Evolutionary conservation across 805 yeast genomes (phyloP).

Genomic region (Jamesozyma lodderae): DNA sequence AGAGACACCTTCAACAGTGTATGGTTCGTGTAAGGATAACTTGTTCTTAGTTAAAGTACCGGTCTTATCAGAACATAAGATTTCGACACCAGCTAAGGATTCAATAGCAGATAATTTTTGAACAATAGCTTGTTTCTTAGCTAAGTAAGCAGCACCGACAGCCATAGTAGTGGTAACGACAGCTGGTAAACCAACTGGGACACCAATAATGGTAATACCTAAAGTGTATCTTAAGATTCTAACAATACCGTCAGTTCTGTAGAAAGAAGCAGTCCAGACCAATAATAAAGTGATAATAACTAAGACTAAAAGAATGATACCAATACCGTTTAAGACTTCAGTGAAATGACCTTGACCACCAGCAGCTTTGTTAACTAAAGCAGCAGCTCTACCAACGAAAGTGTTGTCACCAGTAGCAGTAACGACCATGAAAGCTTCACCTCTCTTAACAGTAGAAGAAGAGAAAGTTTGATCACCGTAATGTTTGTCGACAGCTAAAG

Average conservation of each 20-base stretch:
- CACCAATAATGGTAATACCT: conserved; percentile 95
- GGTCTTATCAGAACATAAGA: conserved; percentile 95
- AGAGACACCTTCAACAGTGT: conserved; percentile 95
- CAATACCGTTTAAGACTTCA: conserved; percentile 95
- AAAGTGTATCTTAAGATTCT: conserved; percentile 83
- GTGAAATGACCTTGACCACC: conserved; percentile 94
- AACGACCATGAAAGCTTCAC: conserved; percentile 90
- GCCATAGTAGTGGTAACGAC: conserved; percentile 99
- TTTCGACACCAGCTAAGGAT: conserved; percentile 95
- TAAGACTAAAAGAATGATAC: conserved; percentile 81
- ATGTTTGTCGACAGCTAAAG: conserved; percentile 88
- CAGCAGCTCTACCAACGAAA: conserved; percentile 95
- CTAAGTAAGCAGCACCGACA: conserved; percentile 98
- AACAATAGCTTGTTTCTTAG: conserved; percentile 94
- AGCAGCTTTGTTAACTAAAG: conserved; percentile 88
- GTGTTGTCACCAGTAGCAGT: conserved; percentile 94
- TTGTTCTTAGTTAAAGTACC: conserved; percentile 98
- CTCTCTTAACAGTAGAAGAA: conserved; percentile 90
- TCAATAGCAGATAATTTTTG: conserved; percentile 95
- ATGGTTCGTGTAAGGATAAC: conserved; percentile 91
- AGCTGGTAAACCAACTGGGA: conserved; percentile 97
- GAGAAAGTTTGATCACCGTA: conserved; percentile 82
- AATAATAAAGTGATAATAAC: conserved; percentile 79
- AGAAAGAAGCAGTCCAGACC: conserved; percentile 91
- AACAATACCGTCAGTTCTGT: conserved; percentile 82